Percentiles rank a stretch among this genome's conserved stretches.
Evolutionary conservation across 2,329 filamentous ascomycete genomes (phyloP).

Genomic region (Scytalidium lignicola): DNA sequence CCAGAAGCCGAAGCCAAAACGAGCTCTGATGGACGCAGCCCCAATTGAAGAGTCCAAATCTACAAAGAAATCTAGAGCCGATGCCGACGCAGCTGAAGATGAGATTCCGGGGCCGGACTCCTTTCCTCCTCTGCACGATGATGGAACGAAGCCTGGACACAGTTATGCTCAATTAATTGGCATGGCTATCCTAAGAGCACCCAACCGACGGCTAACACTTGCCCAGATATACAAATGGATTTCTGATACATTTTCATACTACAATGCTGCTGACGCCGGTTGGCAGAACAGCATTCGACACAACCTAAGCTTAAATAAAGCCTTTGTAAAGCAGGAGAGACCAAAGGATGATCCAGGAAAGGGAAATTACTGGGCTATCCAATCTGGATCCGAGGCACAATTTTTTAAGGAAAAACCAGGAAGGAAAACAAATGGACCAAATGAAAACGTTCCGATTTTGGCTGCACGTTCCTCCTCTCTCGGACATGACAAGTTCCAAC

Average conservation of each 20-base stretch:
- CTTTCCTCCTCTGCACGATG: slow-evolving; percentile 78
- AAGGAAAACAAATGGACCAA: slow-evolving; percentile 51
- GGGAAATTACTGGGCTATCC: slow-evolving; percentile 95
- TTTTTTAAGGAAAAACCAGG: slow-evolving; percentile 84
- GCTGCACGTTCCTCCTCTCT: slow-evolving; percentile 11
- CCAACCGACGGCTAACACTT: slow-evolving; percentile 77
- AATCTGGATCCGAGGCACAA: slow-evolving; percentile 79
- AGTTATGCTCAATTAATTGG: slow-evolving; percentile 95
- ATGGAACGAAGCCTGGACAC: slow-evolving; percentile 82
- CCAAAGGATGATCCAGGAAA: slow-evolving; percentile 97
- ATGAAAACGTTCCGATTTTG: slow-evolving; percentile 41
- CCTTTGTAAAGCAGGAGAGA: slow-evolving; percentile 90
- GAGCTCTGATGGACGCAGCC: slow-evolving; percentile 66
- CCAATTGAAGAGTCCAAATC: slow-evolving; percentile 64
- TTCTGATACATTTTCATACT: slow-evolving; percentile 88
- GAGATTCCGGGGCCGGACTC: slow-evolving; percentile 40
- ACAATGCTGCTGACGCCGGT: slow-evolving; percentile 75
- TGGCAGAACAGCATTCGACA: slow-evolving; percentile 99
- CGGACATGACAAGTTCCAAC: slow-evolving; percentile 14
- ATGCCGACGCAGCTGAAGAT: slow-evolving; percentile 14
- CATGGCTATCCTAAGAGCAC: slow-evolving; percentile 90
- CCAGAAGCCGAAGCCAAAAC: slow-evolving; percentile 50
- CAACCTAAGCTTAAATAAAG: slow-evolving; percentile 95
- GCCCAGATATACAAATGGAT: slow-evolving; percentile 99
- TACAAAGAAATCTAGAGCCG: slow-evolving; percentile 59